These are phyloP conservation scores for Fusarium bulbicola DNA, from an alignment of 2,329 filamentous ascomycete genomes.

Conservation along the genomic window DNA sequence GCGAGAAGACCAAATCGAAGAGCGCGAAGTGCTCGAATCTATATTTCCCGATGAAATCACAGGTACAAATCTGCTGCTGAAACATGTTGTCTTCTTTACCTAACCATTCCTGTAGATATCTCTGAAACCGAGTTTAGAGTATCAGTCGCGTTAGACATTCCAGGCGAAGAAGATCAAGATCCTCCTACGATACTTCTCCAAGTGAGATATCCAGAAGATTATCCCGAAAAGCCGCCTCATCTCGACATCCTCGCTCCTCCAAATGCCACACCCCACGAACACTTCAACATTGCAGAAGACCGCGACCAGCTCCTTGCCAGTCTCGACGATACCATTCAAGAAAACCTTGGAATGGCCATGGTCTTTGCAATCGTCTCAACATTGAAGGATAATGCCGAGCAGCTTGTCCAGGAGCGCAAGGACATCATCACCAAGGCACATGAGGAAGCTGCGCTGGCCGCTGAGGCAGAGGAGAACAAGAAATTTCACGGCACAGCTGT, in stretches of 20 bases:
- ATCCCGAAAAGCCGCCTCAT: conserved; percentile 86
- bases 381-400: conserved; percentile 91
- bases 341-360: conserved; percentile 98
- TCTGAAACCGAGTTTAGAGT: conserved; percentile 91
- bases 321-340: conserved; percentile 80
- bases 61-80: conserved; percentile 60
- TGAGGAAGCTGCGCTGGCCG: conserved; percentile 64
- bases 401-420: conserved; percentile 78
- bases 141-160: conserved; percentile 83
- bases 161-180: conserved; percentile 70
- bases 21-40: conserved; percentile 96
- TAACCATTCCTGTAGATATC: conserved; percentile 69
- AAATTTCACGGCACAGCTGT: conserved; percentile 95
- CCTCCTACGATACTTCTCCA: conserved; percentile 80
- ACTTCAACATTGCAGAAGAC: conserved; percentile 84
- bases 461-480: conserved; percentile 91
- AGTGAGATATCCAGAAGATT: conserved; percentile 87
- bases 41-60: conserved; percentile 99
- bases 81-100: conserved; percentile 2
- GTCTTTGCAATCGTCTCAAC: conserved; percentile 89
- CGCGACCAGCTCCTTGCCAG: conserved; percentile 76
- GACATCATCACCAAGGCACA: conserved; percentile 67
- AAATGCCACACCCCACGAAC: conserved; percentile 73
- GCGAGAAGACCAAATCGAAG: conserved; percentile 90
- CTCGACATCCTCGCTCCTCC: conserved; percentile 82